Evolutionary conservation across 495 filamentous ascomycete species (phyloP), one percentile per base, ranked within the genome.

Genomic region (Trichoderma orchidacearum): DNA sequence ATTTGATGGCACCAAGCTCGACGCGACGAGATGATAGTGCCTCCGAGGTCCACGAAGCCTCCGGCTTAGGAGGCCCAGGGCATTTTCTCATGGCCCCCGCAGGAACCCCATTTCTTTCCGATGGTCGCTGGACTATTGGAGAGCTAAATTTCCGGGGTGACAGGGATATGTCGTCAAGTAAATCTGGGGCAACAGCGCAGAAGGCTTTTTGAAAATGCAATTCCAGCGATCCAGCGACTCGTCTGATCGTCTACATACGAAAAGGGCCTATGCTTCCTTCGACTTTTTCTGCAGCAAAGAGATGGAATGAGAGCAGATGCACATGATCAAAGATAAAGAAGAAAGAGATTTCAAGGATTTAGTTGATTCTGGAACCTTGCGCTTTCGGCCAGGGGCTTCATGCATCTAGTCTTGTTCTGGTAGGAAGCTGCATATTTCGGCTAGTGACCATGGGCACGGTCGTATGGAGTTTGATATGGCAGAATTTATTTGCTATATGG

Each of bases 121-220:
- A 48, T 48, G 41, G 41, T 25, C 41, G 41, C 21, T 3, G 41
- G 41, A 48, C 41, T 48, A 48, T 48, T 48, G 41, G 27, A 25
- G 41, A 48, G 41, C 41, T 48, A 48, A 48, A 48, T 48, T 48
- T 48, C 41, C 41, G n/a, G 36, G 41, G 41, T 18, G 41, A 48
- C 41, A 48, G 41, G 41, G 41, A 13, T 48, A 25, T 2, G 41
- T 27, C 41, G 9, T 27, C 41, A 9, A 25, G 21, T 27, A 13
- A 48, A 48, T 27, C 41, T 48, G 41, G 41, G 41, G 41, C 21
- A 48, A 27, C 21, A 23, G 21, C 9, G 13, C 41, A 27, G 1
- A 17, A 27, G 15, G 2, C 15, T 48, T 23, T 5, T 9, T 25
- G 12, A 48, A 45, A 15, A 36, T n/a, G 4, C 34, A 36, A n/a